Percentiles rank a stretch among this genome's conserved stretches.
Evolutionary conservation across 2,329 filamentous ascomycete species (phyloP).

Genomic region (Claviceps cyperi): DNA sequence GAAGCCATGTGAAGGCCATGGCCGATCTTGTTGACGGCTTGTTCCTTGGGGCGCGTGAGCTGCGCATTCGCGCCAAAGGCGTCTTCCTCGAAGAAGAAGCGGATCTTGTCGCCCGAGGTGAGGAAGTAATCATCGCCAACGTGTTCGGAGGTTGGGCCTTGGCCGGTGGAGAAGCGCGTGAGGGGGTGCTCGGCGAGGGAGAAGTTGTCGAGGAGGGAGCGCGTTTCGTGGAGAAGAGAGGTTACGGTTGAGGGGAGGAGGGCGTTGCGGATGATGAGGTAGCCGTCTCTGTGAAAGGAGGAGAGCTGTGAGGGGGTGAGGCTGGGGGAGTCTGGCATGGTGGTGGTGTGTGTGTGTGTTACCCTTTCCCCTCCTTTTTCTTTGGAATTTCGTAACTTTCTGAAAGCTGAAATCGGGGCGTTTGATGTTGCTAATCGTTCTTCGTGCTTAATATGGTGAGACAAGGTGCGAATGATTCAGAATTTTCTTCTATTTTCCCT

Average conservation of each 20-base stretch:
- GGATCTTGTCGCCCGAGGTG: slow-evolving; percentile 73
- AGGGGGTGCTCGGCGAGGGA: slow-evolving; percentile 74
- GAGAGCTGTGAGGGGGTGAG: slow-evolving; percentile 59
- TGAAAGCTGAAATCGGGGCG: no score
- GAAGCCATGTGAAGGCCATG: slow-evolving; percentile 62
- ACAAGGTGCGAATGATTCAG: no score
- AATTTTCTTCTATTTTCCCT: no score
- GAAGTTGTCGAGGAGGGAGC: slow-evolving; percentile 59
- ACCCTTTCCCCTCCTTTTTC: not conserved
- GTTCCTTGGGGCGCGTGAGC: slow-evolving; percentile 64
- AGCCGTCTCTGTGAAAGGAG: slow-evolving; percentile 70
- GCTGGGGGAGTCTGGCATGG: slow-evolving; percentile 21
- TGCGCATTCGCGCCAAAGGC: slow-evolving; percentile 55
- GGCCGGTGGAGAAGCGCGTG: slow-evolving; percentile 85
- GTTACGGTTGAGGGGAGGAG: slow-evolving; percentile 51
- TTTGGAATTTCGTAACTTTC: no score
- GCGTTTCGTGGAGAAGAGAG: slow-evolving; percentile 59
- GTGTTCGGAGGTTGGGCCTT: slow-evolving; percentile 57
- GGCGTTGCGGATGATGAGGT: slow-evolving; percentile 71
- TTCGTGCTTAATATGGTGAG: no score
- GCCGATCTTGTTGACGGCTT: slow-evolving; percentile 81
- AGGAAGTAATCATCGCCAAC: slow-evolving; percentile 95
- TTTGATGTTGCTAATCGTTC: no score
- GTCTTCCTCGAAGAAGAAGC: slow-evolving; percentile 96
- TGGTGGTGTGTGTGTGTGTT: not conserved